Base-by-base conservation (phyloP, 768 basidiomycete species). In the Mycena venus region DNA sequence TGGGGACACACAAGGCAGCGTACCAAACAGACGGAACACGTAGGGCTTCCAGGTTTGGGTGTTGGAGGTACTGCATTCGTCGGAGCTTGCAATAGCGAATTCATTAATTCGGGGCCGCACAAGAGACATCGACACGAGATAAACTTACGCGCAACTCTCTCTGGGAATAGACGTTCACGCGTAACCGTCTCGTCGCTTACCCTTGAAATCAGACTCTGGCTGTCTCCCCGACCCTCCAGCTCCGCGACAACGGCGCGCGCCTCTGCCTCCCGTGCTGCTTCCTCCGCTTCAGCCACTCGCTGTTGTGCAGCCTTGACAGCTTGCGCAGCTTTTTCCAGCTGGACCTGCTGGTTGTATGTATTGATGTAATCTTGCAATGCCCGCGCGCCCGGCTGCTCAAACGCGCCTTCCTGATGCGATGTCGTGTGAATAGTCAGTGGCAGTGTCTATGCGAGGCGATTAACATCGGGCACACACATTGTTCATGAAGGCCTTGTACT, bases 401-500 rank as follows among this genome's bases (percentile, higher is more conserved):
- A 75, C 19, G 51, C 25, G 19, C 75, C 75, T 70, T 75, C 66
- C 75, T 75, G 31, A 68, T 40, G 53, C 10, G 3, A 25, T 58
- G 55, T 12, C 8, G 36, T 31, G 40, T 65, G 51, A 31, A n/a
- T 19, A 17, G 38, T 32, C n/a, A 56, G 44, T 21, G 14, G 15
- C 7, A 17, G 42, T 42, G 15, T 9, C 2, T 40, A 17, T 12
- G 3, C 29, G 29, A 23, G n/a, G n/a, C 34, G 11, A 58, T 14
- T 4, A 8, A 31, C 9, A n/a, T 15, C 15, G 15, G 36, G 25
- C 51, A 58, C 63, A 8, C 17, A 75, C 75, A 72, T 75, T 75
- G 25, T 69, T 72, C 70, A 75, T 40, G 31, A 75, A 75, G 15
- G 66, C 67, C 56, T 69, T 72, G 67, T 75, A 75, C 27, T 72